A percentile compares a stretch with the other conserved stretches of the same genome.
phyloP scores from a whole-genome alignment of 331 rosid species.

The Quercus phellos region DNA sequence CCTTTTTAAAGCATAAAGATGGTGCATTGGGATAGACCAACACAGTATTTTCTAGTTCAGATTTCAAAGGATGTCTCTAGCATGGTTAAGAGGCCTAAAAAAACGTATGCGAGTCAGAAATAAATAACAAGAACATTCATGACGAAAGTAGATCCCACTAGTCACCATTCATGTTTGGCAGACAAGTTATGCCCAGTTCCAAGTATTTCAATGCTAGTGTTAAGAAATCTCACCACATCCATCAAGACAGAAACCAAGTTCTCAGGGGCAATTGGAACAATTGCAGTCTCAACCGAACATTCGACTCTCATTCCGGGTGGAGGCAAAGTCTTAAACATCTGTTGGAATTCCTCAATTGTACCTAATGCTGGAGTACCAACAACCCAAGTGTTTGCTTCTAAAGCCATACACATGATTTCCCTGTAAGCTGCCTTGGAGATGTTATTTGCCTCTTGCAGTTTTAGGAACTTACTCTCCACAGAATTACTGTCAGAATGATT shows the following conservation, averaged over 20 bases:
- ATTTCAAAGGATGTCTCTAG: background rate
- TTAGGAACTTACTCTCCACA: background rate
- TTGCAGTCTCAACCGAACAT: background rate
- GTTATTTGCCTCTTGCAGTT: constrained; percentile 26
- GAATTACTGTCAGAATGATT: background rate
- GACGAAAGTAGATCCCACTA: background rate
- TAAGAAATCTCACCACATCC: constrained; percentile 22
- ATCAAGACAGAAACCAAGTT: background rate
- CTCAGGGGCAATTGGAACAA: background rate
- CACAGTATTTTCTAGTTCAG: background rate
- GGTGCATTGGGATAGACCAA: background rate
- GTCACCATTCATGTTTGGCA: background rate
- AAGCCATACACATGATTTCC: constrained; percentile 26
- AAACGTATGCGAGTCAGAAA: background rate
- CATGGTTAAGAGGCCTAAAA: background rate
- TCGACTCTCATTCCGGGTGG: constrained; percentile 2
- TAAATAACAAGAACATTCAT: background rate
- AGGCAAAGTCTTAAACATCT: constrained; percentile 16
- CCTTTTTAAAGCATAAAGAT: background rate
- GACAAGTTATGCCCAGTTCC: background rate
- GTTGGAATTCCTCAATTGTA: constrained; percentile 20
- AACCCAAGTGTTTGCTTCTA: constrained; percentile 14
- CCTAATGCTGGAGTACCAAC: constrained; percentile 2
- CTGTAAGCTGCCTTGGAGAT: constrained; percentile 20
- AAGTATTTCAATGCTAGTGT: background rate